Evolutionary conservation across 169 alveolate species (phyloP), one percentile per base, ranked within the genome.

Genomic region (Babesia ovis): DNA sequence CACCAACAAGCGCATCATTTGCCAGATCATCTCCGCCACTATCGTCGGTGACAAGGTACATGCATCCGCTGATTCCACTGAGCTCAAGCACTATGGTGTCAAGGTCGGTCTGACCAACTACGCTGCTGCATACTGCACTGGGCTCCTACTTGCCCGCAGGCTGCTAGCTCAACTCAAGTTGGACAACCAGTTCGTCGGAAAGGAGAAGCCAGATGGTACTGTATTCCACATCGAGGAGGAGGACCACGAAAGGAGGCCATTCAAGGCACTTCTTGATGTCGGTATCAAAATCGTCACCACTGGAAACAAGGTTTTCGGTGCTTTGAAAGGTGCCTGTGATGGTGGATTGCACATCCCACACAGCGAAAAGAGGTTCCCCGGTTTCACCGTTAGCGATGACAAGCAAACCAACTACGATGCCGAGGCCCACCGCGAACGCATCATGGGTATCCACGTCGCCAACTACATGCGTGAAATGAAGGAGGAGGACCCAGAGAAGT

Each of bases 281-380:
- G 99, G 99, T 51, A 92, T 98, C 57, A 96, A 95, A 61, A 94
- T 98, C 71, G 98, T 99, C 71, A 98, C 99, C 59, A 95, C 97
- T 61, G 99, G 99, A 37, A 96, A 96, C 92, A 97, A 99, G 81
- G 99, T 97, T 42, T 98, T 98, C 92, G 99, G 99, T 54, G 99
- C 99, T 48, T 91, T 98, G 92, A 98, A 98, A 93, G 99, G 99
- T 31, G 99, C 99, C 50, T 94, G 96, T 51, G 99, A 98, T 88
- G 99, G 99, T 37, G 99, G 99, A 34, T 86, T 98, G 57, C 95
- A 96, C 83, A 94, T 98, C 55, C 99, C 99, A n/a, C 99, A 98
- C 96, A 92, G 95, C 64, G 92, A 92, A 91, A 96, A 95, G 92
- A 94, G 99, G 83, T 98, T 98, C 98, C 99, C 99, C 23, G 99